These are phyloP conservation scores for Hibiscus tridactylites DNA, from an alignment of 345 rosid genomes.

Conservation along the genomic window DNA sequence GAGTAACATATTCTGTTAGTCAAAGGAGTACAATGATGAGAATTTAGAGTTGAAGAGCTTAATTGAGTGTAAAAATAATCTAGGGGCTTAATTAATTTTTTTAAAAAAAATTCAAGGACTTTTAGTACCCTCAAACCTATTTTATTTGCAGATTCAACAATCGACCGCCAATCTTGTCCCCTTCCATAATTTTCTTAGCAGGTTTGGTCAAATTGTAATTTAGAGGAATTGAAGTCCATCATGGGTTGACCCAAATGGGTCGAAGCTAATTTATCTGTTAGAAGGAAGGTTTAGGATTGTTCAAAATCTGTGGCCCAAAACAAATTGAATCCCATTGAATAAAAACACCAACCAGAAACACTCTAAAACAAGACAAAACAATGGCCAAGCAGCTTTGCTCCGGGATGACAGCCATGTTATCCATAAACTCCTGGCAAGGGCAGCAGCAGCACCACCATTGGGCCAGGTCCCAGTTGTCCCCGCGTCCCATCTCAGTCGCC, in stretches of 20 bases:
- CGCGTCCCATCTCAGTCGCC: not conserved
- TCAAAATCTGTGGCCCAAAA: not conserved
- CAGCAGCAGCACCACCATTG: not conserved
- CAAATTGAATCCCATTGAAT: not conserved
- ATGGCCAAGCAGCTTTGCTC: slow-evolving; percentile 8
- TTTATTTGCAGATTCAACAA: no score
- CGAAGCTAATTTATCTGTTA: not conserved
- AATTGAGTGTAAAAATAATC: no score
- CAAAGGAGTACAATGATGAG: no score
- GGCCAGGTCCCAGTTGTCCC: not conserved
- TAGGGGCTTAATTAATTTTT: no score
- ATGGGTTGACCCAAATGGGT: not conserved
- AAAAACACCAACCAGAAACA: not conserved
- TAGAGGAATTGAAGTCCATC: not conserved
- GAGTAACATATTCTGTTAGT: no score
- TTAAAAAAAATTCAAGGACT: no score
- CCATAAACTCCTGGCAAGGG: slow-evolving; percentile 5
- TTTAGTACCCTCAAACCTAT: no score
- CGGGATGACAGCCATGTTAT: not conserved
- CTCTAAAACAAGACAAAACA: not conserved
- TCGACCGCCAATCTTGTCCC: no score
- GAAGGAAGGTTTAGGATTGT: not conserved
- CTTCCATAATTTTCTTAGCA: no score
- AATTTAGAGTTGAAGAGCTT: no score
- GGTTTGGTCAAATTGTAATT: no score